Evolutionary conservation across 164 flowering plant species (phyloP).

Genomic region (Liriodendron chinense): DNA sequence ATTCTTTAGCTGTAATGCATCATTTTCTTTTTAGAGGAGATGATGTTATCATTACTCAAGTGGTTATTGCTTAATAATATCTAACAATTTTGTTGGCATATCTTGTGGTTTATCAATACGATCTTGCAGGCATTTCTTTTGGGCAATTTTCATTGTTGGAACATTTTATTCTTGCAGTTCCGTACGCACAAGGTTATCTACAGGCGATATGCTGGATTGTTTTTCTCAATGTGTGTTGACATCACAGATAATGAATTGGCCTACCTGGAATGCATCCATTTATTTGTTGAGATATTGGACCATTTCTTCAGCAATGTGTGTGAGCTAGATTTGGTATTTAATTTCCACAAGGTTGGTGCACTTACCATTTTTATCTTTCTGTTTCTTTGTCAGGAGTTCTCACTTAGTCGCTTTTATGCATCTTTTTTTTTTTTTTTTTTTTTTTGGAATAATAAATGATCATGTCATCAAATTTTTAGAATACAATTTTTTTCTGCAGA

Average conservation of each 20-base stretch:
- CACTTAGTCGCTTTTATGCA: no score
- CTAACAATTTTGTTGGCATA: background rate
- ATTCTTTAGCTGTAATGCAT: background rate
- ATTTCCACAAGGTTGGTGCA: constrained; percentile 87
- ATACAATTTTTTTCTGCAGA: no score
- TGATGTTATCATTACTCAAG: background rate
- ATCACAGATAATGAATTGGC: constrained; percentile 97
- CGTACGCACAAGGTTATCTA: constrained; percentile 96
- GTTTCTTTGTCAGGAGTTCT: background rate
- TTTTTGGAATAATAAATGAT: no score
- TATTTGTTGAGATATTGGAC: constrained; percentile 97
- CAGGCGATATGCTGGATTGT: constrained; percentile 95
- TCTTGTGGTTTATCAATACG: background rate
- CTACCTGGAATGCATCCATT: constrained; percentile 90
- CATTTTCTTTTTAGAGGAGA: background rate
- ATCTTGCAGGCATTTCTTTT: background rate
- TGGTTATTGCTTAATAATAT: background rate
- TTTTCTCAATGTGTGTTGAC: constrained; percentile 95
- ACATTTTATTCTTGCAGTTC: constrained; percentile 53
- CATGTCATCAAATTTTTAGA: no score
- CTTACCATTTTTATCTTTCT: constrained; percentile 1
- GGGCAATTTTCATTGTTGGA: background rate
- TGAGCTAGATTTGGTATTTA: constrained; percentile 97
- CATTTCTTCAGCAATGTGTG: constrained; percentile 99
- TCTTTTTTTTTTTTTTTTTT: no score